Evolutionary conservation across 2,329 filamentous ascomycete species (phyloP).

Genomic region (Herpomyces periplanetae): DNA sequence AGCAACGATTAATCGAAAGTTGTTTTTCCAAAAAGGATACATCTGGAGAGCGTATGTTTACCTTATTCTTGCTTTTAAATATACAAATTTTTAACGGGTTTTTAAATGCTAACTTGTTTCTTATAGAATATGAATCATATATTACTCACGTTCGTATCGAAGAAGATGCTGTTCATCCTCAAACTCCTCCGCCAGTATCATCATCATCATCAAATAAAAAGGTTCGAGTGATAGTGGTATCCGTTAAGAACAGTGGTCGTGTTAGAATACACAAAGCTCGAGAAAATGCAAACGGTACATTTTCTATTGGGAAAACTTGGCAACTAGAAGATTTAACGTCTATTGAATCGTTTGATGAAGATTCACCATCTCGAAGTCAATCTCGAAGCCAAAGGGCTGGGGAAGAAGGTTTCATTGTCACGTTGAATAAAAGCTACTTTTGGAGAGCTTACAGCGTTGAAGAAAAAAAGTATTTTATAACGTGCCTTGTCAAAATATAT

Average conservation of each 20-base stretch:
- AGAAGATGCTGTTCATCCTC: conserved; percentile 50
- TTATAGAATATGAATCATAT: conserved; percentile 47
- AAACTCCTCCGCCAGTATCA: conserved; percentile 41
- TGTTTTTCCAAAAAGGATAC: conserved; percentile 68
- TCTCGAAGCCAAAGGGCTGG: conserved; percentile 33
- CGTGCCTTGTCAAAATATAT: conserved; percentile 78
- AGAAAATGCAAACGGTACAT: conserved; percentile 68
- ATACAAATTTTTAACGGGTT: conserved; percentile 1
- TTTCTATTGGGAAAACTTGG: conserved; percentile 96
- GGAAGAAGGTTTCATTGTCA: conserved; percentile 48
- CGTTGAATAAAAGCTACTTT: conserved; percentile 71
- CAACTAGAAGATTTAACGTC: conserved; percentile 53
- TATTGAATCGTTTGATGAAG: conserved; percentile 40
- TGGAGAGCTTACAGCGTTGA: conserved; percentile 78
- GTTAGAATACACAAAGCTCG: conserved; percentile 89
- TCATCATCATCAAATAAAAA: conserved; percentile 40
- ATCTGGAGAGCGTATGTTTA: conserved; percentile 35
- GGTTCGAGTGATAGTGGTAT: conserved; percentile 56
- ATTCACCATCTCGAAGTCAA: conserved; percentile 17
- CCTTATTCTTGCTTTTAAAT: conserved; percentile 3
- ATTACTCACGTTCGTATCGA: conserved; percentile 81
- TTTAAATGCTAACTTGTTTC: conserved; percentile 1
- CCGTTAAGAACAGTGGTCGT: conserved; percentile 58
- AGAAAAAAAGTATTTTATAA: conserved; percentile 96
- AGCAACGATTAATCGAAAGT: conserved; percentile 64